Base-by-base conservation (phyloP, 441 rosid genomes). In the Syzygium syzygioides region DNA sequence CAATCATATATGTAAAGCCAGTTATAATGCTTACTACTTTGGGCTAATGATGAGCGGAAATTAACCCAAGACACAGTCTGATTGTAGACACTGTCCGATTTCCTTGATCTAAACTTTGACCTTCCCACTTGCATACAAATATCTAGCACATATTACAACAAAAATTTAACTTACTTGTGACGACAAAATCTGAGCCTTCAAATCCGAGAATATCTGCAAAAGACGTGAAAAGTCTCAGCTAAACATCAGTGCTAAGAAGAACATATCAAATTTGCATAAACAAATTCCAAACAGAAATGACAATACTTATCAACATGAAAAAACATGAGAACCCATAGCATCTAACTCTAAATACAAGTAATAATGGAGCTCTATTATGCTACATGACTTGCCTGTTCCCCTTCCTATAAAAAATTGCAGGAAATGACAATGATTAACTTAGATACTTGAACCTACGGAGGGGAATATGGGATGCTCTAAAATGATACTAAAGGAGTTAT, bases 111-210 rank as follows among this genome's bases (percentile, higher is more conserved):
- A 41, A 41, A 87, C 28, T 87, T 23, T 18, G 48, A 87, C n/a
- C 64, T 64, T 86, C 48, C 32, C 37, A 50, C 64, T 41, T 66
- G 57, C 79, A 60, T 37, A 52, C 23, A 20, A 32, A 86, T 26
- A 19, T 57, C 60, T 48, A n/a, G 28, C 86, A 53, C 11, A 37
- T 64, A 23, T 55, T 48, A n/a, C 32, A 64, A 52, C 26, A 41
- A 84, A 45, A 52, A 52, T 84, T 56, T 45, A 86, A 68, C 90
- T 92, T 90, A 97, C 99, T 95, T 98, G 99, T 87, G 99, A 94
- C 83, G 96, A 93, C 92, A 98, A 94, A 93, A 98, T 96, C 91
- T 93, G 98, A 91, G 98, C 95, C 93, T 95, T 98, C 91, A 98
- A 90, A 91, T 95, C 98, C 41, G 99, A 88, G 91, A 95, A 96